Conservation (phyloP, 257 asterid species). For the Oldenlandia corymbosa region DNA sequence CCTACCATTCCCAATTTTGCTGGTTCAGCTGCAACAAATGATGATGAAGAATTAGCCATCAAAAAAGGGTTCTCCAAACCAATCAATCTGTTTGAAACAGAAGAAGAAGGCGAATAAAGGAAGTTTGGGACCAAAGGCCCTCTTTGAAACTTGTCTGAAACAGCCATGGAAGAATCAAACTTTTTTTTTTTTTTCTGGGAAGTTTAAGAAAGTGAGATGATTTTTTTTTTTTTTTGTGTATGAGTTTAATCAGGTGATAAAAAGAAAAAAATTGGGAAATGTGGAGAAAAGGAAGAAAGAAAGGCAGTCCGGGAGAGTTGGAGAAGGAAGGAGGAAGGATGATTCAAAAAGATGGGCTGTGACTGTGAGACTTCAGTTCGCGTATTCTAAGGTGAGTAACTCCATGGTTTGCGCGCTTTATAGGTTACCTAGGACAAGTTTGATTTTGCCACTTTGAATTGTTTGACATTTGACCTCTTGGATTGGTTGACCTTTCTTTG, state of each 20-base stretch:
- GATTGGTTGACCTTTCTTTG: not conserved
- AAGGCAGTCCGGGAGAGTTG: slow-evolving; percentile 11
- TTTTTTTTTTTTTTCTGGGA: not conserved
- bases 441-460: not conserved
- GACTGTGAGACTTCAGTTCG: too few species aligned
- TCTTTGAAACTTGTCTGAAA: slow-evolving; percentile 17
- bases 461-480: not conserved
- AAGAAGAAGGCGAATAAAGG: slow-evolving; percentile 22
- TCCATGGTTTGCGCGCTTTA: slow-evolving; percentile 9
- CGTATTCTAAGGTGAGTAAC: slow-evolving; percentile 6
- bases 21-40: not conserved
- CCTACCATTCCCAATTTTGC: slow-evolving; percentile 11
- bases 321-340: slow-evolving; percentile 4
- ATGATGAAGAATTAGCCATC: not conserved
- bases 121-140: slow-evolving; percentile 26
- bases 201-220: not conserved
- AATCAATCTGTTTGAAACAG: not conserved
- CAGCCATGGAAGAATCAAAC: slow-evolving; percentile 13
- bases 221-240: too few species aligned
- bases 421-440: not conserved
- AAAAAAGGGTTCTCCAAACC: slow-evolving; percentile 13
- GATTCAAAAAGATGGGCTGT: not conserved
- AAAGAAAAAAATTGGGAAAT: not conserved
- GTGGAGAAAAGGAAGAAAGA: not conserved
- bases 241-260: not conserved